Percentiles rank a stretch among this genome's conserved stretches.
phyloP scores from a whole-genome alignment of 1,139 yeast genomes.

The Meyerozyma guilliermondii region DNA sequence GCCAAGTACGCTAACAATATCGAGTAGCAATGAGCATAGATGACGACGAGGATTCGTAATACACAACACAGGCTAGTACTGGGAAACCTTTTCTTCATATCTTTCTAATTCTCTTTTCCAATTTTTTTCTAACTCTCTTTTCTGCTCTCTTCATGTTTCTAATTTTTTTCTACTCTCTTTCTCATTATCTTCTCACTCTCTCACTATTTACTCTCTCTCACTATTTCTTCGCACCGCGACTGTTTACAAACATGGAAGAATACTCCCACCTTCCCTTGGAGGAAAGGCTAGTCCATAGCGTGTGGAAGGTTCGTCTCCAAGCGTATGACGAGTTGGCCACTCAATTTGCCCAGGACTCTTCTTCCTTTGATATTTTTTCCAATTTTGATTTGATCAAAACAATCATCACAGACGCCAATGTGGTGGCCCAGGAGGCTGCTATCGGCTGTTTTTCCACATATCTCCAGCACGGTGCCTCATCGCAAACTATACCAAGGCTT shows the following conservation, averaged over 20 bases:
- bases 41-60: too few relatives aligned
- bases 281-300: conserved; percentile 63
- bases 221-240: background rate
- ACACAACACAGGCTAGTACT: too few relatives aligned
- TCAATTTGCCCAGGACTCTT: conserved; percentile 34
- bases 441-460: conserved; percentile 52
- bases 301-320: conserved; percentile 85
- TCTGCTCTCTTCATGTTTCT: background rate
- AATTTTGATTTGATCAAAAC: conserved; percentile 45
- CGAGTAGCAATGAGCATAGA: conserved; percentile 16
- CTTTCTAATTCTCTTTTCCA: too few relatives aligned
- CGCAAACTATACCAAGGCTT: conserved; percentile 26
- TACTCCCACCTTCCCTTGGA: conserved; percentile 58
- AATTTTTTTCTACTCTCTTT: background rate
- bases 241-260: conserved; percentile 32
- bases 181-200: background rate
- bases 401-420: conserved; percentile 73
- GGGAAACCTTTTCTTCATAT: too few relatives aligned
- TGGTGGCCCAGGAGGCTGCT: conserved; percentile 89
- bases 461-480: conserved; percentile 54
- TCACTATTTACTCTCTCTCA: background rate
- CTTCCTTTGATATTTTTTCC: conserved; percentile 49
- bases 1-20: conserved; percentile 35
- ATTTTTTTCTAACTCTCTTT: background rate
- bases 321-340: conserved; percentile 70